Conservation (phyloP, 768 basidiomycete species). For the Chiua virens region DNA sequence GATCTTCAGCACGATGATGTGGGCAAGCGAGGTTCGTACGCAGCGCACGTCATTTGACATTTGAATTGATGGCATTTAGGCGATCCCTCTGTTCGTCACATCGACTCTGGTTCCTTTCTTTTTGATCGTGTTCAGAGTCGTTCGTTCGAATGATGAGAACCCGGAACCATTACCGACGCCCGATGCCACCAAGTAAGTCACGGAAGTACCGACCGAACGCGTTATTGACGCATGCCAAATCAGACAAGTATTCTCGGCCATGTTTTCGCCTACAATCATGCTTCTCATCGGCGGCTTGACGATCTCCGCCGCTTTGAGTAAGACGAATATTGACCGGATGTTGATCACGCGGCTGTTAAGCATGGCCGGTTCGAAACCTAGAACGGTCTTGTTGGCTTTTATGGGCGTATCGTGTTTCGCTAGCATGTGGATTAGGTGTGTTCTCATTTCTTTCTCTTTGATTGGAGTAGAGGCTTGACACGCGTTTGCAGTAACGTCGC, state of each 20-base stretch:
- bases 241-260: slow-evolving; percentile 88
- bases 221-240: neutral
- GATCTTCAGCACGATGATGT: slow-evolving; percentile 86
- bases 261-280: slow-evolving; percentile 99
- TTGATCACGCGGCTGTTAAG: slow-evolving; percentile 88
- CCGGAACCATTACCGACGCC: slow-evolving; percentile 51
- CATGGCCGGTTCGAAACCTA: slow-evolving; percentile 86
- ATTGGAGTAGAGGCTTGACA: slow-evolving; percentile 4
- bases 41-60: neutral
- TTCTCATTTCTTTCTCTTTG: neutral
- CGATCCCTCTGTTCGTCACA: slow-evolving; percentile 97
- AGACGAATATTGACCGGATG: slow-evolving; percentile 91
- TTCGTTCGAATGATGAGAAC: slow-evolving; percentile 52
- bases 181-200: slow-evolving; percentile 77
- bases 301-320: slow-evolving; percentile 92
- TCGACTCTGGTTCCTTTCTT: slow-evolving; percentile 87
- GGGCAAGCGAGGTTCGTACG: slow-evolving; percentile 88
- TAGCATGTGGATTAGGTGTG: slow-evolving; percentile 97
- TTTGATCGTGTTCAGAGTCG: slow-evolving; percentile 79
- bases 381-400: slow-evolving; percentile 84
- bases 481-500: slow-evolving; percentile 77
- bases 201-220: neutral
- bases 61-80: slow-evolving; percentile 45
- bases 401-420: slow-evolving; percentile 98
- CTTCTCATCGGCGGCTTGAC: slow-evolving; percentile 97